Evolutionary conservation across 257 asterid species (phyloP).

Genomic region (Scutellaria minor): DNA sequence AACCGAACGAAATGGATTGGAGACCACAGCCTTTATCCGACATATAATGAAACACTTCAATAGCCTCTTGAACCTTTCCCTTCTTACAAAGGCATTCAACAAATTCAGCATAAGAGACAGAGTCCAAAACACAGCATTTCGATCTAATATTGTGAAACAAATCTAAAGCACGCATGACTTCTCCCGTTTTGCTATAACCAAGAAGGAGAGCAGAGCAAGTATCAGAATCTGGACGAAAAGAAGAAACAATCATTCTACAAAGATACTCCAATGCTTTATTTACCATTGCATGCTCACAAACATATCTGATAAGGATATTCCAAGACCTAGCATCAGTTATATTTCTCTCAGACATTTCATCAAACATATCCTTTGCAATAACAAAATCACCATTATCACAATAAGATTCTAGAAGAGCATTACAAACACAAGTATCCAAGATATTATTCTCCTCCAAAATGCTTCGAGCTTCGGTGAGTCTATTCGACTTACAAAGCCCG

Average conservation of each 20-base stretch:
- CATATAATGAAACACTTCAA: conserved; percentile 60
- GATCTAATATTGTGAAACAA: conserved; percentile 49
- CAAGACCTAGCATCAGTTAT: conserved; percentile 59
- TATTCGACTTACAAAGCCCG: conserved; percentile 57
- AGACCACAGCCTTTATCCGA: conserved; percentile 51
- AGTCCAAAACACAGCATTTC: conserved; percentile 59
- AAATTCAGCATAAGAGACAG: conserved; percentile 57
- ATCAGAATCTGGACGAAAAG: conserved; percentile 50
- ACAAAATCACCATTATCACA: conserved; percentile 48
- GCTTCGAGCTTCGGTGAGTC: conserved; percentile 51
- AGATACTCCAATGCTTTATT: conserved; percentile 62
- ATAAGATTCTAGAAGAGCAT: conserved; percentile 62
- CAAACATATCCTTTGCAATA: conserved; percentile 51
- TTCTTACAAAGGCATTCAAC: conserved; percentile 55
- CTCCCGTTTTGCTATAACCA: conserved; percentile 62
- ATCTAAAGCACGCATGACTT: conserved; percentile 49
- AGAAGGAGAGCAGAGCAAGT: conserved; percentile 71
- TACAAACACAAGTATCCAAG: conserved; percentile 47
- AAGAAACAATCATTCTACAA: conserved; percentile 64
- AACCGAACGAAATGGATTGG: conserved; percentile 46
- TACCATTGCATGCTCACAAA: conserved; percentile 53
- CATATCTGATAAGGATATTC: conserved; percentile 60
- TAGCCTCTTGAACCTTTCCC: conserved; percentile 57
- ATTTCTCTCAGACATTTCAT: conserved; percentile 52
- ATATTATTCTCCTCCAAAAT: conserved; percentile 55